Base-by-base conservation (phyloP, 768 basidiomycete species). In the Mycena epipterygia region DNA sequence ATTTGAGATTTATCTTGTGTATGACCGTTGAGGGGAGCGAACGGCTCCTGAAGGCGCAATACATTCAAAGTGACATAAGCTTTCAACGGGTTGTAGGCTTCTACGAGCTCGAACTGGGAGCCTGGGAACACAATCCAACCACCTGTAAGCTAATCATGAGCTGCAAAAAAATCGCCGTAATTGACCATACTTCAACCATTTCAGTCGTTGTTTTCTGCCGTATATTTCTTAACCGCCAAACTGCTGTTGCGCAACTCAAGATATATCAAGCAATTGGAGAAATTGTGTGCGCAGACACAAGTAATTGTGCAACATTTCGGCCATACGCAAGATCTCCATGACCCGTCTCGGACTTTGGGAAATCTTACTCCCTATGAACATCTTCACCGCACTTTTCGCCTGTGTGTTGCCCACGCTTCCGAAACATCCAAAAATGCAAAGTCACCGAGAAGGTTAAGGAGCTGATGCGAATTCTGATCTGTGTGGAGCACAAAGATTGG, bases 401-500 rank as follows among this genome's bases (percentile, higher is more conserved):
- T 80, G 0, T 81, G 80, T 42, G 52, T 46, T 9, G 68, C 73
- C 0, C 78, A 80, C 60, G 67, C 57, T 8, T 62, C 13, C 68
- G 77, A 0, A 81, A 81, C 25, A 79, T 81, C 19, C 56, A 73
- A 25, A 64, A 76, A 21, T 25, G 33, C 29, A 57, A 37, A 1
- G 70, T 76, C 0, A 19, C 70, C 0, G 72, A 77, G 14, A 27
- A 53, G 11, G 73, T 81, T 0, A 55, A 64, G 5, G 49, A 60
- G 16, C 30, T 73, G 5, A 81, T 81, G 79, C 72, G 70, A 13
- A 75, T 77, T 33, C 63, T 81, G 0, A 33, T 77, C 2, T 79
- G 75, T 37, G 75, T 75, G 30, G 19, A 49, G 14, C 80, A 79
- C 30, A 33, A 33, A 4, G 59, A 73, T 27, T 79, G 77, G 75